Conservation (phyloP, 768 basidiomycete genomes). For the Lactarius pseudohatsudake region DNA sequence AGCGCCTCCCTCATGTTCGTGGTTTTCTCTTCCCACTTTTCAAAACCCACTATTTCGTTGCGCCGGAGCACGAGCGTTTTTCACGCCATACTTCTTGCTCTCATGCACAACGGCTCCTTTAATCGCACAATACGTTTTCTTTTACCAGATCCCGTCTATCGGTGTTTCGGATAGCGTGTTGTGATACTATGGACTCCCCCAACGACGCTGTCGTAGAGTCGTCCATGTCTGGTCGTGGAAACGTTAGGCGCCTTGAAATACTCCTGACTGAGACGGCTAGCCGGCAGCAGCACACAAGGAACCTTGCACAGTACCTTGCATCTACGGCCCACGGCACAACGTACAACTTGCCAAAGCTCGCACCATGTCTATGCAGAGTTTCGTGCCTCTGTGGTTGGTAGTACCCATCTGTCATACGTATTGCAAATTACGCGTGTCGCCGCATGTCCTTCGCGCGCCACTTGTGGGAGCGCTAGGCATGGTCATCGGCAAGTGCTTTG, state of each 20-base stretch:
- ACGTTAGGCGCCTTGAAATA: not conserved
- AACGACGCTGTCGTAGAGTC: not conserved
- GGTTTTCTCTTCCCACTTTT: not conserved
- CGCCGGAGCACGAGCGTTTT: not conserved
- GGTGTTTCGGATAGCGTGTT: not conserved
- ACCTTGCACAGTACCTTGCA: not conserved
- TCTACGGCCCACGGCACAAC: not conserved
- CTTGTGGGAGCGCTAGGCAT: not conserved
- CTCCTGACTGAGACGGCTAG: not conserved
- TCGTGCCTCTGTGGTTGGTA: not conserved
- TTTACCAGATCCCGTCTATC: not conserved
- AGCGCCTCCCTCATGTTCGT: not conserved
- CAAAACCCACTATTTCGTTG: not conserved
- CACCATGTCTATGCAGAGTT: not conserved
- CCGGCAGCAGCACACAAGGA: not conserved
- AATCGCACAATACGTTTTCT: not conserved
- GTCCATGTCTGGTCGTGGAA: not conserved
- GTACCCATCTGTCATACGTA: not conserved
- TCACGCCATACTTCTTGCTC: not conserved
- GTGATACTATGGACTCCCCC: not conserved
- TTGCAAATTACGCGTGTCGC: no score
- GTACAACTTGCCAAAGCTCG: not conserved
- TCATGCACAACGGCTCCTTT: not conserved
- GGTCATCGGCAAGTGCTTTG: not conserved
- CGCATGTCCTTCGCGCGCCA: not conserved